A percentile compares a stretch with the other conserved stretches of the same genome.
Conservation (phyloP, 805 yeast genomes). For the Yarrowia sp. region DNA sequence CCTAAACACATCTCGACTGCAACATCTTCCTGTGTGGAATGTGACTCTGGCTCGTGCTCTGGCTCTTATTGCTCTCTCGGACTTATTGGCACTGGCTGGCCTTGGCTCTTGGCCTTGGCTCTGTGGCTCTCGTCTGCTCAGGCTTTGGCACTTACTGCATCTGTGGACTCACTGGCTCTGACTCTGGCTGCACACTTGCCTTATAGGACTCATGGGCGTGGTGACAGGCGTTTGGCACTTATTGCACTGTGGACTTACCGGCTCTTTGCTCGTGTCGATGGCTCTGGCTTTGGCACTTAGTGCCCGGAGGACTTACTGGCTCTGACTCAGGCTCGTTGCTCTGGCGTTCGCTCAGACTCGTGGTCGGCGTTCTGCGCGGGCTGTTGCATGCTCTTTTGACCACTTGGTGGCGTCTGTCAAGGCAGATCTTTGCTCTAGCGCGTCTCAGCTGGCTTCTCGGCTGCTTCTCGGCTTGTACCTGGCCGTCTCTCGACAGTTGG, state of each 20-base stretch:
- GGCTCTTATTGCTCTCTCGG: slow-evolving; percentile 8
- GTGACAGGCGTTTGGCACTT: slow-evolving; percentile 9
- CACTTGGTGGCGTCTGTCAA: slow-evolving; percentile 4
- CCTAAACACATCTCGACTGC: slow-evolving; percentile 22
- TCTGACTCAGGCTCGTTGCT: slow-evolving; percentile 8
- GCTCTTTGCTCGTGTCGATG: slow-evolving; percentile 1
- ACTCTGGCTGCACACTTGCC: neutral
- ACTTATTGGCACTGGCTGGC: slow-evolving; percentile 1
- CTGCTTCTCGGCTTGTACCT: slow-evolving; percentile 1
- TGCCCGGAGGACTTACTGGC: slow-evolving; percentile 10
- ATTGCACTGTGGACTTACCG: slow-evolving; percentile 8
- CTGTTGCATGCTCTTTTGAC: slow-evolving; percentile 4
- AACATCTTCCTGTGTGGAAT: neutral
- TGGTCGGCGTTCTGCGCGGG: neutral
- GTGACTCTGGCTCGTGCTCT: slow-evolving; percentile 13
- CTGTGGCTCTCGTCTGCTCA: slow-evolving; percentile 3
- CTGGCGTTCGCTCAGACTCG: slow-evolving; percentile 12
- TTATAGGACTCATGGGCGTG: neutral
- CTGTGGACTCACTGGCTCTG: slow-evolving; percentile 19
- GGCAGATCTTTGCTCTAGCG: slow-evolving; percentile 18
- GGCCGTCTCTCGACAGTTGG: slow-evolving; percentile 10
- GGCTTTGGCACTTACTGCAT: slow-evolving; percentile 13
- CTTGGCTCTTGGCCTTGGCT: slow-evolving; percentile 16
- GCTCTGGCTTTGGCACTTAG: slow-evolving; percentile 7
- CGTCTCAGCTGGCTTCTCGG: slow-evolving; percentile 13